Conservation (phyloP, 345 rosid species). For the Salix exigua region DNA sequence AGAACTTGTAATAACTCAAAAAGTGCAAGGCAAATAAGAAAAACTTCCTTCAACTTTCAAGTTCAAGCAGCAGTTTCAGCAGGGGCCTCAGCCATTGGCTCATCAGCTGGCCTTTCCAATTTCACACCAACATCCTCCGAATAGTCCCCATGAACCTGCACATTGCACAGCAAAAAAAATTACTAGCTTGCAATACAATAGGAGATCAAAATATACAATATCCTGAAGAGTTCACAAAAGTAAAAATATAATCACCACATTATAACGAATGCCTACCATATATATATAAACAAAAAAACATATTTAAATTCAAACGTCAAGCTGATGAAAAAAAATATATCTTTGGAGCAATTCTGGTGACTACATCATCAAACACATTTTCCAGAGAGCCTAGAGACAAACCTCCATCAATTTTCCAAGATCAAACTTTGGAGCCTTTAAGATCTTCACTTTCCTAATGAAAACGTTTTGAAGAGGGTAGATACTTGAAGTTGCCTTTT, state of each 20-base stretch:
- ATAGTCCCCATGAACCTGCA: slow-evolving; percentile 81
- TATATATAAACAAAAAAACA: background rate
- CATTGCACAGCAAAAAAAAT: background rate
- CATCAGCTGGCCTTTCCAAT: slow-evolving; percentile 81
- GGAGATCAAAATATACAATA: background rate
- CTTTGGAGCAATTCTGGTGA: background rate
- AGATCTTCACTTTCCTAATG: slow-evolving; percentile 88
- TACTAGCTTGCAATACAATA: background rate
- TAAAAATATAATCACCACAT: background rate
- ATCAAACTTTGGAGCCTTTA: slow-evolving; percentile 94
- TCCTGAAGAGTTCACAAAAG: background rate
- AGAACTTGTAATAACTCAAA: background rate
- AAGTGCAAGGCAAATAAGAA: background rate
- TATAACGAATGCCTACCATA: background rate
- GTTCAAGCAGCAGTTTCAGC: slow-evolving; percentile 27
- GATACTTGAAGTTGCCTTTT: slow-evolving; percentile 71
- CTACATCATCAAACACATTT: too few species aligned
- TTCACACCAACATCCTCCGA: slow-evolving; percentile 81
- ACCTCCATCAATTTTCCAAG: slow-evolving; percentile 99
- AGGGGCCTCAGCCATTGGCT: slow-evolving; percentile 53
- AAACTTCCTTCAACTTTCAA: background rate
- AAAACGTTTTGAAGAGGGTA: slow-evolving; percentile 87
- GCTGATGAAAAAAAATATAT: background rate
- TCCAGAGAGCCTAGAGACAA: background rate
- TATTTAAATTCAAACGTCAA: background rate